phyloP scores from a whole-genome alignment of 176 grass and related monocot genomes.

The Oryza brachyantha region DNA sequence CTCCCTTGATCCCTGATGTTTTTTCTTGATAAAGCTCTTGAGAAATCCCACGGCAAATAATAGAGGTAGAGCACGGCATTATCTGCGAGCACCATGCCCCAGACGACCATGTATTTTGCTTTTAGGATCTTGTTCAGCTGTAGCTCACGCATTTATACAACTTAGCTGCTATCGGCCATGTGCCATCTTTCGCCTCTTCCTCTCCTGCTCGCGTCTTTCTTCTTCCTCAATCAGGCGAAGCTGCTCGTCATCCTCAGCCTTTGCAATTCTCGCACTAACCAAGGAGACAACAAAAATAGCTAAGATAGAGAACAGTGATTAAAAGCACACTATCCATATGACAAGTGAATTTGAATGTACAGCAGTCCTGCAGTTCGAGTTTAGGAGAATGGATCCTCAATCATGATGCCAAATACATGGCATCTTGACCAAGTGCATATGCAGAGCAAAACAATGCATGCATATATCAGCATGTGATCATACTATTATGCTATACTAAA shows the following conservation, averaged over 20 bases:
- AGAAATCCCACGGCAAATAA: background rate
- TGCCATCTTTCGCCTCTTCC: slow-evolving; percentile 58
- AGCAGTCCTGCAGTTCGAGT: background rate
- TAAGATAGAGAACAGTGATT: background rate
- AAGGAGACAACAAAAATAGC: background rate
- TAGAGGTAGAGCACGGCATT: background rate
- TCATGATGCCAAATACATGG: background rate
- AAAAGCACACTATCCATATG: background rate
- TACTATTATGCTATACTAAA: background rate
- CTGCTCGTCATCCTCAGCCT: slow-evolving; percentile 84
- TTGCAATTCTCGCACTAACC: slow-evolving; percentile 70
- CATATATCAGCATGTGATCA: background rate
- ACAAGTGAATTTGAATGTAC: background rate
- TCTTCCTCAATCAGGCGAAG: slow-evolving; percentile 88
- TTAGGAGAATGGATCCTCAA: background rate
- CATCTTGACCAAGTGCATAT: background rate
- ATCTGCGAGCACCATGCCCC: background rate
- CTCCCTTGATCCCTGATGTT: slow-evolving; percentile 1
- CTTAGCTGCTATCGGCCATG: slow-evolving; percentile 20
- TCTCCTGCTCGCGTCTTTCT: slow-evolving; percentile 60
- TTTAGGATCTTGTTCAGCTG: background rate
- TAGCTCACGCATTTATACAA: background rate
- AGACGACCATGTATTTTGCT: background rate
- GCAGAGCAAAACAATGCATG: background rate
- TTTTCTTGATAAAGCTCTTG: background rate